Evolutionary conservation across 805 yeast species (phyloP).

Genomic region (Schwanniomyces sp.): DNA sequence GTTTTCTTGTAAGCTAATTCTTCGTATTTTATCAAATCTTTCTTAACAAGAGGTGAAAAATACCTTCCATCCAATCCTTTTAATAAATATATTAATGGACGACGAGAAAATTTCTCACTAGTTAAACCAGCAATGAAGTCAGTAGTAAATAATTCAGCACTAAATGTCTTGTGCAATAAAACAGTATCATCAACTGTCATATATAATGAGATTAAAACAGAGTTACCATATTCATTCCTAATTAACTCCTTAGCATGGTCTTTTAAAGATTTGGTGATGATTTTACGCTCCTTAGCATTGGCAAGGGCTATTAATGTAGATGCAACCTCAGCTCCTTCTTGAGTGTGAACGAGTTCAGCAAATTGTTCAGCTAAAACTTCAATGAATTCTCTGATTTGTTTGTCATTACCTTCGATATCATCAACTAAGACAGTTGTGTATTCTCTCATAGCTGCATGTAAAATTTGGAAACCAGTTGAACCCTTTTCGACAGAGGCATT

Average conservation of each 20-base stretch:
- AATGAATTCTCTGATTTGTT: slow-evolving; percentile 75
- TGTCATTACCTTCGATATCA: slow-evolving; percentile 39
- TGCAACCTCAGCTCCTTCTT: slow-evolving; percentile 93
- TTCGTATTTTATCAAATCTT: slow-evolving; percentile 60
- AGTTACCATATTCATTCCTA: slow-evolving; percentile 82
- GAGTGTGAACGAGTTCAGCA: slow-evolving; percentile 94
- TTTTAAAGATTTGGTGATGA: slow-evolving; percentile 68
- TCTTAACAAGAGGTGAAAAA: slow-evolving; percentile 68
- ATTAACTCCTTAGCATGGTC: slow-evolving; percentile 75
- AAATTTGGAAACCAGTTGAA: slow-evolving; percentile 91
- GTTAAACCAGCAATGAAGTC: slow-evolving; percentile 55
- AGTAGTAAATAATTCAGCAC: slow-evolving; percentile 50
- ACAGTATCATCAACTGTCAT: slow-evolving; percentile 94
- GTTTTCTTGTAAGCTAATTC: slow-evolving; percentile 58
- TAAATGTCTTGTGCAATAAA: slow-evolving; percentile 70
- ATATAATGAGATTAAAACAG: slow-evolving; percentile 74
- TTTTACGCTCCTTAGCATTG: slow-evolving; percentile 89
- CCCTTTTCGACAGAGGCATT: slow-evolving; percentile 93
- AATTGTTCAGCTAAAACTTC: slow-evolving; percentile 83
- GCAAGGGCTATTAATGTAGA: slow-evolving; percentile 76
- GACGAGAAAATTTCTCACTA: slow-evolving; percentile 75
- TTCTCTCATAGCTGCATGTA: slow-evolving; percentile 95
- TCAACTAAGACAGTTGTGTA: slow-evolving; percentile 70
- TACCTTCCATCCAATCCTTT: slow-evolving; percentile 79
- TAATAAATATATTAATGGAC: slow-evolving; percentile 82